Percentiles rank a stretch among this genome's conserved stretches.
Conservation (phyloP, 768 basidiomycete species). For the Tulasnella sp. region DNA sequence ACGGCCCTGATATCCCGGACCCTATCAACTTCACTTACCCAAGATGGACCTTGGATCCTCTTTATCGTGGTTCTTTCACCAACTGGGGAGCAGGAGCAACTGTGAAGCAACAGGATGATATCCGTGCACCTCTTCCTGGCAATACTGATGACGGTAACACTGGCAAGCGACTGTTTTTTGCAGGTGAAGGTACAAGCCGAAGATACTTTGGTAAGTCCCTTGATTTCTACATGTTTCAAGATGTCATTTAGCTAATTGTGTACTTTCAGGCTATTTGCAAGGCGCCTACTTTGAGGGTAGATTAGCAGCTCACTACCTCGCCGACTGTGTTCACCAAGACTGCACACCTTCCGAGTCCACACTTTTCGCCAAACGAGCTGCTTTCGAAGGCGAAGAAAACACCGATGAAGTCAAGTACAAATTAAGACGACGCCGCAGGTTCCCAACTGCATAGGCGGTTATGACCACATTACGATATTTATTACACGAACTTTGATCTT, state of each 20-base stretch:
- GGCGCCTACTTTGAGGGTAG: slow-evolving; percentile 15
- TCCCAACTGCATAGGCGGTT: too few relatives aligned
- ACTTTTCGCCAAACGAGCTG: too few relatives aligned
- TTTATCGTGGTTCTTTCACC: slow-evolving; percentile 49
- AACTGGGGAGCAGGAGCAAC: too few relatives aligned
- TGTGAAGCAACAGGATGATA: slow-evolving; percentile 14
- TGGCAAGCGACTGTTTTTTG: slow-evolving; percentile 5
- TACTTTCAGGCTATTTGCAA: slow-evolving; percentile 1
- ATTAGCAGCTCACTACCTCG: too few relatives aligned
- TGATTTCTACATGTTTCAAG: background rate
- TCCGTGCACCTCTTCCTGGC: slow-evolving; percentile 5
- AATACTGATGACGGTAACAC: too few relatives aligned
- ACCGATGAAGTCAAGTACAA: too few relatives aligned
- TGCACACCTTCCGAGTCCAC: too few relatives aligned
- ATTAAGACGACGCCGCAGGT: too few relatives aligned
- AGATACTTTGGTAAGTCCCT: background rate
- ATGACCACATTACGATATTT: too few relatives aligned
- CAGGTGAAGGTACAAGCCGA: slow-evolving; percentile 11
- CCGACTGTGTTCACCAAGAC: too few relatives aligned
- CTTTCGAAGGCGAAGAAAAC: too few relatives aligned
- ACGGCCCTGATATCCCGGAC: slow-evolving; percentile 38
- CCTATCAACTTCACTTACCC: slow-evolving; percentile 45
- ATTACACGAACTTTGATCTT: too few relatives aligned
- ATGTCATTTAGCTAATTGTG: background rate
- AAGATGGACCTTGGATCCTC: slow-evolving; percentile 41